A percentile compares a stretch with the other conserved stretches of the same genome.
These are phyloP conservation scores for Amylostereum areolatum DNA, from an alignment of 1,284 basidiomycete genomes.

Conservation along the genomic window DNA sequence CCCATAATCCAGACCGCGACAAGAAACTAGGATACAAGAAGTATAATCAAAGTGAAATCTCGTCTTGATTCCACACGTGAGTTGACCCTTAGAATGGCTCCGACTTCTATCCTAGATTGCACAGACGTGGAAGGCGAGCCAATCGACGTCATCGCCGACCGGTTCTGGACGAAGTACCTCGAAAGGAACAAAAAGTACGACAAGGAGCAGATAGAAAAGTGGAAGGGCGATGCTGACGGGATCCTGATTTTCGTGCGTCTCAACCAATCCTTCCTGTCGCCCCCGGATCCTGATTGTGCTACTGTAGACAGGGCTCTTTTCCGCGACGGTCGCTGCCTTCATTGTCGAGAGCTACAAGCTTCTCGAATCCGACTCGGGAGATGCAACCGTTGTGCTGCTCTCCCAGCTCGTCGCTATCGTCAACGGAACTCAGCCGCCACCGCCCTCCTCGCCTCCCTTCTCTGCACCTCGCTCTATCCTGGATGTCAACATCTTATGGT, in stretches of 20 bases:
- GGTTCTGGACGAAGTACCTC: background rate
- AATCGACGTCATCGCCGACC: no score
- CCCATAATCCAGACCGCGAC: no score
- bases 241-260: background rate
- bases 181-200: background rate
- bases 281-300: background rate
- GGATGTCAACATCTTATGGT: slow-evolving; percentile 24
- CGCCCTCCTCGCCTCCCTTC: background rate
- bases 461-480: slow-evolving; percentile 1
- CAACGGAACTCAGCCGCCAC: no score
- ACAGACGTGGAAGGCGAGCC: no score
- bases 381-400: background rate
- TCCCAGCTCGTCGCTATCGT: no score
- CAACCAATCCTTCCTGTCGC: background rate
- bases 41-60: no score
- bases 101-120: no score
- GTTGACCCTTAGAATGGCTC: no score
- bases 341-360: background rate
- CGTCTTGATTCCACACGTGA: no score
- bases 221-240: background rate
- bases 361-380: background rate
- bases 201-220: background rate
- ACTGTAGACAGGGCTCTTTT: background rate
- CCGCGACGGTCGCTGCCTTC: background rate
- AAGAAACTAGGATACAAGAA: no score